These are phyloP conservation scores for Zasmidium angulare DNA, from an alignment of 2,329 filamentous ascomycete genomes.

Conservation along the genomic window DNA sequence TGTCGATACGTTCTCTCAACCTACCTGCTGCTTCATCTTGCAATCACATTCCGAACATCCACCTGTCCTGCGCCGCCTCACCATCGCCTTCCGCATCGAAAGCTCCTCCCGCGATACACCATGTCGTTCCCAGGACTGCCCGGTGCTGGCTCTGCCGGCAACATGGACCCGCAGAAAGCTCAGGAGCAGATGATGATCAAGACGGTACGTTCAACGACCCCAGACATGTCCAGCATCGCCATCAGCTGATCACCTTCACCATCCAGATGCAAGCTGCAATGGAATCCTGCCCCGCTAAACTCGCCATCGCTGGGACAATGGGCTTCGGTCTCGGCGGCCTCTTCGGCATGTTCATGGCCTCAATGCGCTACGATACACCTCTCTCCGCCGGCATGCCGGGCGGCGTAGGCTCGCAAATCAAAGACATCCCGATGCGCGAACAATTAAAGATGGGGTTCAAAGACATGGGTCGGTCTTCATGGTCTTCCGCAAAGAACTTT, in stretches of 20 bases:
- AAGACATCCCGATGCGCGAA: conserved; percentile 73
- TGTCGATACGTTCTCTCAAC: background rate
- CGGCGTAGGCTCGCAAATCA: conserved; percentile 48
- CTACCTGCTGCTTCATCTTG: no score
- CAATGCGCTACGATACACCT: conserved; percentile 97
- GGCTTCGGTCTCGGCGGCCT: conserved; percentile 91
- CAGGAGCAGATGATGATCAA: conserved; percentile 53
- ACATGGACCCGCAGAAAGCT: conserved; percentile 32
- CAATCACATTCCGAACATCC: background rate
- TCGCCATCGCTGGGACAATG: conserved; percentile 84
- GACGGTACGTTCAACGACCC: conserved; percentile 34
- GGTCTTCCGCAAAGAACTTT: conserved; percentile 88
- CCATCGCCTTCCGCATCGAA: background rate
- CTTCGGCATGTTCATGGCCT: conserved; percentile 98
- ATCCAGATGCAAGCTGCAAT: conserved; percentile 76
- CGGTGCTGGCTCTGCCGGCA: conserved; percentile 10
- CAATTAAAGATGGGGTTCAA: conserved; percentile 85
- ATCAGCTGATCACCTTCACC: background rate
- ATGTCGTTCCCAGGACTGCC: conserved; percentile 23
- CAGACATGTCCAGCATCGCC: background rate
- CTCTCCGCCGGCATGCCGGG: conserved; percentile 58
- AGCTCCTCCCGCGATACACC: background rate
- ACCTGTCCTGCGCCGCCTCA: background rate
- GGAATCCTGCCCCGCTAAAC: conserved; percentile 91
- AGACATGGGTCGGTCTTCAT: conserved; percentile 88